These are phyloP conservation scores for Agaricus sinodeliciosus DNA, from an alignment of 768 basidiomycete genomes.

Conservation along the genomic window DNA sequence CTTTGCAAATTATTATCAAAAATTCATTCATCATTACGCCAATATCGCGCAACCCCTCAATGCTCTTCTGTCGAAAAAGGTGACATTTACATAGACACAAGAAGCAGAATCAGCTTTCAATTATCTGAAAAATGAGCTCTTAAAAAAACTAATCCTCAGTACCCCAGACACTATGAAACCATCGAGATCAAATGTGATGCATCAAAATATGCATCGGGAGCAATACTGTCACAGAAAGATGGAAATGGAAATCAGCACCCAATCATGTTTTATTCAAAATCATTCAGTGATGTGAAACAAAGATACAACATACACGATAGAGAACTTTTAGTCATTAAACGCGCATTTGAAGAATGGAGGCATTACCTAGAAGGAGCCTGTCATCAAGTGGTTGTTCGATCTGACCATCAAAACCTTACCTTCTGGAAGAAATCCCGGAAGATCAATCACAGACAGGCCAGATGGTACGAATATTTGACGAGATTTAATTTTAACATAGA, in stretches of 20 bases:
- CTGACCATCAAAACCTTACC: constrained; percentile 4
- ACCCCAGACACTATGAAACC: too few relatives aligned
- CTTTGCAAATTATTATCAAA: too few relatives aligned
- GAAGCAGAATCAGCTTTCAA: too few relatives aligned
- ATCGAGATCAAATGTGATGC: neutral
- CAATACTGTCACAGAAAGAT: constrained; percentile 6
- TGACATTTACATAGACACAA: too few relatives aligned
- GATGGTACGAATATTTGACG: constrained; percentile 24
- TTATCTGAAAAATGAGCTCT: too few relatives aligned
- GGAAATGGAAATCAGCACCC: neutral
- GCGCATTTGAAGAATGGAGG: constrained; percentile 7
- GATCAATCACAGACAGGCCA: constrained; percentile 18
- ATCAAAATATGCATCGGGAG: constrained; percentile 1
- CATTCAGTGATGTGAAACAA: neutral
- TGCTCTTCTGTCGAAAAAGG: too few relatives aligned
- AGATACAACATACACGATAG: neutral
- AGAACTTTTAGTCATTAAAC: neutral
- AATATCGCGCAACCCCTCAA: too few relatives aligned
- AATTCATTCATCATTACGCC: too few relatives aligned
- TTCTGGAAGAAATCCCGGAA: constrained; percentile 18
- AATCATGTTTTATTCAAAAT: constrained; percentile 1
- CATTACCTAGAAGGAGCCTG: constrained; percentile 4
- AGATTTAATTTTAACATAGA: constrained; percentile 23
- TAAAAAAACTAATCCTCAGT: too few relatives aligned
- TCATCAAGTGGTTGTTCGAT: neutral